Evolutionary conservation across 225 moss, liverwort and hornwort genomes (phyloP).

Genomic region (Straminergon stramineum): DNA sequence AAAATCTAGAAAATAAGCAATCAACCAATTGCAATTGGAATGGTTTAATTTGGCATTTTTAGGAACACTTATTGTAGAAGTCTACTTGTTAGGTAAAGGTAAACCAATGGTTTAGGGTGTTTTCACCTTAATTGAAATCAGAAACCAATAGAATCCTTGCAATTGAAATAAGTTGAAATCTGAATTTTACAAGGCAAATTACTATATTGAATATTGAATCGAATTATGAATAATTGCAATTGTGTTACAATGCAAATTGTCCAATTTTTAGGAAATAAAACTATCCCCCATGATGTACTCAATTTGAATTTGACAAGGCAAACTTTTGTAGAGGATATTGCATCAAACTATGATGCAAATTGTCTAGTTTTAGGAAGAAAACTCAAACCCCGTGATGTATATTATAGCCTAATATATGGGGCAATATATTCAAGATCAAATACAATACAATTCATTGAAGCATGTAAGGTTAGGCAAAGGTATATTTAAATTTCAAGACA

Average conservation of each 20-base stretch:
- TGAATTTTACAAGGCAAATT: not conserved
- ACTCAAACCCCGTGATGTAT: accelerated
- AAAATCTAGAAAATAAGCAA: not conserved
- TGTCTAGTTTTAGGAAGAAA: not conserved
- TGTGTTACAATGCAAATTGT: not conserved
- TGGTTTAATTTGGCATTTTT: not conserved
- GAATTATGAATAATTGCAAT: accelerated
- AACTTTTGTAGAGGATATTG: not conserved
- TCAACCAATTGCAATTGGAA: not conserved
- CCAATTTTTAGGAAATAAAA: not conserved
- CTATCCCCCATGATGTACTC: not conserved
- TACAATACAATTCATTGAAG: not conserved
- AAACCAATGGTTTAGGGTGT: accelerated
- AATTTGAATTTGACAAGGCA: not conserved
- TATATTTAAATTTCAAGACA: not conserved
- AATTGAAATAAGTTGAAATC: not conserved
- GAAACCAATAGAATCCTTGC: not conserved
- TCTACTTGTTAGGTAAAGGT: not conserved
- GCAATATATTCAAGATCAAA: too few species aligned
- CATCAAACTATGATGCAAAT: not conserved
- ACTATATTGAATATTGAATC: not conserved
- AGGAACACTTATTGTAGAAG: accelerated
- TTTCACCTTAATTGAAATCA: not conserved
- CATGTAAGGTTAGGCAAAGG: not conserved
- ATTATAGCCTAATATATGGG: not conserved